A percentile compares a stretch with the other conserved stretches of the same genome.
Evolutionary conservation across 208 protist species (phyloP).

Genomic region (Crithidia brevicula): DNA sequence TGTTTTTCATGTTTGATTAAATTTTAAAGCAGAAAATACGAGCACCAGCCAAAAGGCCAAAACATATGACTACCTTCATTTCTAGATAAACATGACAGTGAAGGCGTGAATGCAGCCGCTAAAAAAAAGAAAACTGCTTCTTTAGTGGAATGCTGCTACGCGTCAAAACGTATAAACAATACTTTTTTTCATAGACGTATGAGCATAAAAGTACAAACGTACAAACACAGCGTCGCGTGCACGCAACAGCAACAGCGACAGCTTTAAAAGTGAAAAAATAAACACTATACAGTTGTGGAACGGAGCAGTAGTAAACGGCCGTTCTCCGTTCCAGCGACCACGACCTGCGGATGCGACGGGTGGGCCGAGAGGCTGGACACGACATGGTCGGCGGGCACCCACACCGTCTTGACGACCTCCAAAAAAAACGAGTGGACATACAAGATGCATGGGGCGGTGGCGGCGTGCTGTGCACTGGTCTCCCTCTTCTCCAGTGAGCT

Average conservation of each 20-base stretch:
- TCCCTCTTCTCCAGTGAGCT: not conserved
- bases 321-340: constrained; percentile 52
- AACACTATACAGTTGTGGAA: not conserved
- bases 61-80: too few relatives aligned
- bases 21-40: too few relatives aligned
- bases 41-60: too few relatives aligned
- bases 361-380: constrained; percentile 60
- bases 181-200: too few relatives aligned
- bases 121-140: too few relatives aligned
- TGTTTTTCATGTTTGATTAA: too few relatives aligned
- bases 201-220: too few relatives aligned
- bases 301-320: constrained; percentile 27
- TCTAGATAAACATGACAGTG: too few relatives aligned
- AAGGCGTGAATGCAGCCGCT: too few relatives aligned
- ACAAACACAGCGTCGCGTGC: too few relatives aligned
- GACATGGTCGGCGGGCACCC: constrained; percentile 36
- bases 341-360: constrained; percentile 66
- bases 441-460: constrained; percentile 37
- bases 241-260: constrained; percentile 1
- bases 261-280: not conserved
- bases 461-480: not conserved
- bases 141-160: too few relatives aligned
- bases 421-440: constrained; percentile 85
- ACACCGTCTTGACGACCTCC: constrained; percentile 50
- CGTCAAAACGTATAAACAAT: too few relatives aligned